Conservation (phyloP, 1,284 basidiomycete genomes). For the Agaricales sp. region DNA sequence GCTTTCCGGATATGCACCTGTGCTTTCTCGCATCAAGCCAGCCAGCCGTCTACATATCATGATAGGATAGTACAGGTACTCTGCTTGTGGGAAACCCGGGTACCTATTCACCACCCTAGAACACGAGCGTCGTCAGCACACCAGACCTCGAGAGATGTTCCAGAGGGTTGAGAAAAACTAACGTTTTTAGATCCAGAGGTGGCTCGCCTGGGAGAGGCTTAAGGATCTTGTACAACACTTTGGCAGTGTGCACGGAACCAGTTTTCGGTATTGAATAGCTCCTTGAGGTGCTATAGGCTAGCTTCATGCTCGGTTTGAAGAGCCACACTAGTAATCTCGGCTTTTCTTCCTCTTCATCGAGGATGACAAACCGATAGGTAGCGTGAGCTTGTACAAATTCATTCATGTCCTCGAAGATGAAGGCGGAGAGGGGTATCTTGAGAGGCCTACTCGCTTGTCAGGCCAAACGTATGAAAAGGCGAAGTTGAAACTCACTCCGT, state of each 20-base stretch:
- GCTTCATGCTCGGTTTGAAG: slow-evolving; percentile 77
- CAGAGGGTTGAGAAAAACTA: slow-evolving; percentile 13
- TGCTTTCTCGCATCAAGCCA: slow-evolving; percentile 61
- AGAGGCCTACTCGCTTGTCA: slow-evolving; percentile 31
- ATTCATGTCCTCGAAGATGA: slow-evolving; percentile 78
- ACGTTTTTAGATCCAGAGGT: slow-evolving; percentile 46
- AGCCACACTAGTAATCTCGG: slow-evolving; percentile 82
- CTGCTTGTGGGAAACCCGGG: slow-evolving; percentile 77
- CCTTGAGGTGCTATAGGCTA: slow-evolving; percentile 56
- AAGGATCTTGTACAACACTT: slow-evolving; percentile 67
- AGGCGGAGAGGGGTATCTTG: slow-evolving; percentile 69
- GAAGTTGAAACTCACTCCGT: slow-evolving; percentile 39
- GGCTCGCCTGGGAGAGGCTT: slow-evolving; percentile 33
- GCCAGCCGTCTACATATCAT: slow-evolving; percentile 60
- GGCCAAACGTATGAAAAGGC: slow-evolving; percentile 5
- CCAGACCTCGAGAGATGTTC: slow-evolving; percentile 3
- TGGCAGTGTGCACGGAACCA: slow-evolving; percentile 56
- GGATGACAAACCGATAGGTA: slow-evolving; percentile 77
- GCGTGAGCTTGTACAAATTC: slow-evolving; percentile 85
- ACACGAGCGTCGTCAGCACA: slow-evolving; percentile 8
- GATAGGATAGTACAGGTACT: slow-evolving; percentile 69
- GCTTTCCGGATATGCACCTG: slow-evolving; percentile 58
- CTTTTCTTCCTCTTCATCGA: slow-evolving; percentile 73
- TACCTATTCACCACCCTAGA: slow-evolving; percentile 50
- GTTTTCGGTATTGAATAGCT: slow-evolving; percentile 50